phyloP scores from a whole-genome alignment of 208 protist genomes.

The Trypanosoma conorhini region DNA sequence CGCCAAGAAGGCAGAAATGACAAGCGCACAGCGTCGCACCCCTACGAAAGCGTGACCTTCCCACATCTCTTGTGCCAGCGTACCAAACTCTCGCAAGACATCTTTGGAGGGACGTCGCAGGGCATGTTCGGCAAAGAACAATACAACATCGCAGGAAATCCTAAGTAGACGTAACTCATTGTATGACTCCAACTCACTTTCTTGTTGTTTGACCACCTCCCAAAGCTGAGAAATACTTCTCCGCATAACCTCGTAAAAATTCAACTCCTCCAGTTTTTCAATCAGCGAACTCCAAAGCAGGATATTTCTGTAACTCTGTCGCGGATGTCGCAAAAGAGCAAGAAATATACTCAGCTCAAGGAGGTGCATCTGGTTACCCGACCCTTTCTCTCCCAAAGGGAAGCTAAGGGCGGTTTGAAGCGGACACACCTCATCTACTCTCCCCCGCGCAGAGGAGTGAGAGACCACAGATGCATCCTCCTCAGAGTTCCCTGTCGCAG shows the following conservation, averaged over 20 bases:
- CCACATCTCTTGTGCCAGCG: constrained; percentile 27
- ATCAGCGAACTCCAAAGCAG: constrained; percentile 28
- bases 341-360: constrained; percentile 31
- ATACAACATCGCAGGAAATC: constrained; percentile 25
- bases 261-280: constrained; percentile 26
- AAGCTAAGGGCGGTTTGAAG: constrained; percentile 21
- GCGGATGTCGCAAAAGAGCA: constrained; percentile 15
- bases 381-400: constrained; percentile 10
- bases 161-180: constrained; percentile 21
- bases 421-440: constrained; percentile 1
- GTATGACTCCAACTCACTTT: background rate
- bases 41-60: background rate
- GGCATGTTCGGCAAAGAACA: constrained; percentile 27
- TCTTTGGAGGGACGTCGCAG: background rate
- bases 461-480: background rate
- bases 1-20: constrained; percentile 28
- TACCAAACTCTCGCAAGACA: constrained; percentile 8
- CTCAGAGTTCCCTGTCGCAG: background rate
- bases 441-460: background rate
- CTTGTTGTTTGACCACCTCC: constrained; percentile 16
- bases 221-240: constrained; percentile 23
- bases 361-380: constrained; percentile 16
- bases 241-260: constrained; percentile 23
- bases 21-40: constrained; percentile 26
- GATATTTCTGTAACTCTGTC: constrained; percentile 6